Conservation (phyloP, 2,329 filamentous ascomycete species). For the Xylariaceae sp. region DNA sequence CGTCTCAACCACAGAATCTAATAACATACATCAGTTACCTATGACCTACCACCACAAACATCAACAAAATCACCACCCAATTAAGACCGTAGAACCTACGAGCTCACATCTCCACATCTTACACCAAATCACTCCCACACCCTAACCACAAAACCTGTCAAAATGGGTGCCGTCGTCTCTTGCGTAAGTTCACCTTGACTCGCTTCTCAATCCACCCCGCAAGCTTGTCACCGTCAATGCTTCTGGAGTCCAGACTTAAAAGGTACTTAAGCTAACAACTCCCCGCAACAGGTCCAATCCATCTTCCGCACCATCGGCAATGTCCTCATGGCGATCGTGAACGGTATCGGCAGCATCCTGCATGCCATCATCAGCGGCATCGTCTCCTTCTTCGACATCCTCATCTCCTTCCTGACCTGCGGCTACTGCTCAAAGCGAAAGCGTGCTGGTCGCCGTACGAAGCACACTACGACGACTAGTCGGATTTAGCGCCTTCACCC, state of each 20-base stretch:
- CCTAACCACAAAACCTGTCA: constrained; percentile 31
- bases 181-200: constrained; percentile 59
- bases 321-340: constrained; percentile 64
- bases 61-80: too few species aligned
- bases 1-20: neutral
- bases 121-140: constrained; percentile 4
- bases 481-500: constrained; percentile 24
- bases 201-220: too few species aligned
- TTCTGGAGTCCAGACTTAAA: too few species aligned
- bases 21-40: neutral
- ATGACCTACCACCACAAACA: constrained; percentile 2
- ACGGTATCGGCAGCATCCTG: constrained; percentile 60
- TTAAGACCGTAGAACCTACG: constrained; percentile 1
- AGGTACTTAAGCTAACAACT: constrained; percentile 14
- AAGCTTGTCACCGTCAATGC: too few species aligned
- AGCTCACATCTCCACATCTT: constrained; percentile 4
- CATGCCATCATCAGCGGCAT: constrained; percentile 65
- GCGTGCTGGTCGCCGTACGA: constrained; percentile 13
- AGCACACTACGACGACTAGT: constrained; percentile 28
- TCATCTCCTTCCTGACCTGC: constrained; percentile 63
- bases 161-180: constrained; percentile 79
- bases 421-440: constrained; percentile 34
- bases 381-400: constrained; percentile 59
- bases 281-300: constrained; percentile 46
- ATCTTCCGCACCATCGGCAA: constrained; percentile 61